Base-by-base conservation (phyloP, 148 eudicot genomes). In the Cornus florida region DNA sequence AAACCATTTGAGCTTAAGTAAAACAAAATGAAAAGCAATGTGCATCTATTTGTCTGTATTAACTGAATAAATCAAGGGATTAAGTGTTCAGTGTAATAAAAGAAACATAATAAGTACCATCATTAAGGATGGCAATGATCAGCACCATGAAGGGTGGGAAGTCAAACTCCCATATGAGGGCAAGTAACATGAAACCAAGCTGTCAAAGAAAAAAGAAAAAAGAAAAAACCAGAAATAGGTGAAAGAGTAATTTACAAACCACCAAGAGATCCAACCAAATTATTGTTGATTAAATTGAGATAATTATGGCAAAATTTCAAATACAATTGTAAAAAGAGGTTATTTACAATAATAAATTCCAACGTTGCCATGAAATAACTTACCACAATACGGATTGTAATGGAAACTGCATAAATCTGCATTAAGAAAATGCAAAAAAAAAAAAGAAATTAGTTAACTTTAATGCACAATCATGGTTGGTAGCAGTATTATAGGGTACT, bases 351-450 rank as follows among this genome's bases (percentile, higher is more conserved):
- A 20, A 19, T 62, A 20, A 20, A 17, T 62, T 19, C 4, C 22
- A 62, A 62, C 0, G 65, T 16, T 6, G 14, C 65, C 24, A 62
- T 57, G 20, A 6, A 53, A 83, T 22, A 22, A 70, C 89, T 84
- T 83, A 88, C 91, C 87, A 89, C 91, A 68, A 86, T 85, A 76
- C 91, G 86, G 28, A 89, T 85, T 16, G 89, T 89, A 68, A 89
- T 85, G 20, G 91, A 89, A 68, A 89, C 91, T 19, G 91, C 91
- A 77, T 89, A 89, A 43, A 86, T 86, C 91, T 88, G 91, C 84
- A 86, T 62, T 39, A 50, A 38, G n/a, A 35, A 79, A 76, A 73
- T 6, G 59, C 74, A 65, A 62, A 65, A 53, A 38, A 46, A 5
- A 74, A 74, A 8, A 16, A 31, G 10, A 16, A 73, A 46, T 62